Evolutionary conservation across 768 basidiomycete species (phyloP), one percentile per base, ranked within the genome.

Genomic region (Tylopilus subfusipes): DNA sequence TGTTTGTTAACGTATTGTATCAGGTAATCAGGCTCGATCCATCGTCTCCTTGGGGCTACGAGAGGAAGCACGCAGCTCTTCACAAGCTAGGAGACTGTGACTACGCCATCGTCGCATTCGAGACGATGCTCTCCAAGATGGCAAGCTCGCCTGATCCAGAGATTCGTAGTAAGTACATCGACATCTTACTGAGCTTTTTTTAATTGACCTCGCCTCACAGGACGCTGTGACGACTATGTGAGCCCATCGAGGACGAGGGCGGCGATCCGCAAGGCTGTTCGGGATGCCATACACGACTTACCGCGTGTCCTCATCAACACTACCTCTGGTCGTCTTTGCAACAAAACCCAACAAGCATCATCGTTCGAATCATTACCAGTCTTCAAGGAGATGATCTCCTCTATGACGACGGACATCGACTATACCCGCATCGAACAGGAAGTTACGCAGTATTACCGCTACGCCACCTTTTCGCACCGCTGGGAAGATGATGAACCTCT

Each of bases 221-320:
- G 24, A 13, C 30, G 11, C 19, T 18, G 1, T 10, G 14, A 6
- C 5, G 33, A 29, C 0, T 54, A 51, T 9, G 22, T 51, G 5
- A 31, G 5, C n/a, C 48, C 52, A 9, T 27, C 8, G 0, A 4
- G 18, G 9, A 50, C 31, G 2, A 42, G 19, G 12, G 13, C 1
- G 2, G 14, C 42, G n/a, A 55, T 62, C 19, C 30, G 36, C n/a
- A 25, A 8, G 16, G 42, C 13, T 16, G 21, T 61, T n/a, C 18
- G 42, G 42, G 47, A 44, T 3, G 36, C 43, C n/a, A 52, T 58
- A 8, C 52, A 30, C 3, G 50, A 59, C 11, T 46, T 29, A 2
- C 59, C 55, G 0, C 56, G 30, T 1, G 34, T 58, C 6, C 54
- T 61, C 33, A 58, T 61, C 4, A 38, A 62, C 48, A 62, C 56